A percentile compares a stretch with the other conserved stretches of the same genome.
These are phyloP conservation scores for Citrus sp. DNA, from an alignment of 345 rosid genomes.

Conservation along the genomic window DNA sequence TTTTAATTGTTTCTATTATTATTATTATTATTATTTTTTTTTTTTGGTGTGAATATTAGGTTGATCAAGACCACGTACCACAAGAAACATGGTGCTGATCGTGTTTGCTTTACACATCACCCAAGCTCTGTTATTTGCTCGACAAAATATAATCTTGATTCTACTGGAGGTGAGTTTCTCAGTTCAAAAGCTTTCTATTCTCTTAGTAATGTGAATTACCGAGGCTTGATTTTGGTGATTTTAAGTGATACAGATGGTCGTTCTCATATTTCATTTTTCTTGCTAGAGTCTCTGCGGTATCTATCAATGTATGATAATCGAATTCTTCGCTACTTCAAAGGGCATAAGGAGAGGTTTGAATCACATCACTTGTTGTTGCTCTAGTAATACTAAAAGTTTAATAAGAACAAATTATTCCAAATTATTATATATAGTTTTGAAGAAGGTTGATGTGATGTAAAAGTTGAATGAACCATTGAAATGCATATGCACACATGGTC, in stretches of 20 bases:
- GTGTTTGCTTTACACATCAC: constrained; percentile 92
- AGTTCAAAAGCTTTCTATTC: not conserved
- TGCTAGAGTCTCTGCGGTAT: constrained; percentile 82
- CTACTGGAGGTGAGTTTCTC: constrained; percentile 64
- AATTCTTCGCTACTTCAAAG: constrained; percentile 96
- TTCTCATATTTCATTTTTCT: constrained; percentile 3
- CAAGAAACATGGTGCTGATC: constrained; percentile 91
- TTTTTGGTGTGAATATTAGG: constrained; percentile 36
- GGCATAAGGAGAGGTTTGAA: constrained; percentile 82
- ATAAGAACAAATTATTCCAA: not conserved
- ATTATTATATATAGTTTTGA: not conserved
- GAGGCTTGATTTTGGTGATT: not conserved
- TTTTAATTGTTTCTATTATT: not conserved
- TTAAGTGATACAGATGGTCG: not conserved
- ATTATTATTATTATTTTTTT: not conserved
- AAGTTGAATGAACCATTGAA: not conserved
- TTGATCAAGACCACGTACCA: constrained; percentile 93
- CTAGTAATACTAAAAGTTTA: not conserved
- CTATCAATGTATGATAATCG: constrained; percentile 96
- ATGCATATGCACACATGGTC: not conserved
- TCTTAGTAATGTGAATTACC: not conserved
- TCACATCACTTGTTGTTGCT: not conserved
- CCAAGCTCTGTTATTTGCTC: constrained; percentile 96
- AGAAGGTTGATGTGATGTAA: not conserved
- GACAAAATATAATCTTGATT: constrained; percentile 65